A percentile compares a stretch with the other conserved stretches of the same genome.
These are phyloP conservation scores for Adansonia rubrostipa DNA, from an alignment of 441 rosid species.

Conservation along the genomic window DNA sequence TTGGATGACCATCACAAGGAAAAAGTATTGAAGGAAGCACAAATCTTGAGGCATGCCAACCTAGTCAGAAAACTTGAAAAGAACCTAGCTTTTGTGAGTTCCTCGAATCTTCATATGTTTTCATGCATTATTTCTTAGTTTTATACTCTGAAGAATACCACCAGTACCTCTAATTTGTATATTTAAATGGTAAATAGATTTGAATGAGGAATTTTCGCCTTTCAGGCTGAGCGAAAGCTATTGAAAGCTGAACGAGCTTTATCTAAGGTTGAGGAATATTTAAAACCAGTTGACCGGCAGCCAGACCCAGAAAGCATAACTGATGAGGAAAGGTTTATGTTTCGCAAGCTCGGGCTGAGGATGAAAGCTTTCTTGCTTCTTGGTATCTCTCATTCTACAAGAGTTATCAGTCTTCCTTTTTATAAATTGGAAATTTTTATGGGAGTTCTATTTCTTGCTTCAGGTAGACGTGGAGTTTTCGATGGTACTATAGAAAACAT, in stretches of 20 bases:
- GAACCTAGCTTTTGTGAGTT: constrained; percentile 80
- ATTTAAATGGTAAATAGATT: constrained; percentile 12
- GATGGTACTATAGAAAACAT: constrained; percentile 97
- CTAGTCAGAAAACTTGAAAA: constrained; percentile 74
- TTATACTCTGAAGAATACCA: neutral
- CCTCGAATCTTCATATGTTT: constrained; percentile 22
- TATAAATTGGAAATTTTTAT: constrained; percentile 27
- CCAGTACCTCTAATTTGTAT: neutral
- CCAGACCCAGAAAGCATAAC: constrained; percentile 81
- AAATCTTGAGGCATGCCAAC: constrained; percentile 61
- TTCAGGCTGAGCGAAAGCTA: constrained; percentile 76
- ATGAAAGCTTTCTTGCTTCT: constrained; percentile 97
- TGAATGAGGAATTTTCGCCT: constrained; percentile 15
- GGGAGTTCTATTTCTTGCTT: constrained; percentile 35
- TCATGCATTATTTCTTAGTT: constrained; percentile 20
- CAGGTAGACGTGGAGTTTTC: constrained; percentile 95
- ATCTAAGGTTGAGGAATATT: constrained; percentile 73
- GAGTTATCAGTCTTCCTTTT: constrained; percentile 7
- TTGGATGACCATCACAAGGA: constrained; percentile 55
- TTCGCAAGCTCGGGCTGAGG: constrained; percentile 88
- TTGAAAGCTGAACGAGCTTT: constrained; percentile 76
- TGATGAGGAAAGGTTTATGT: constrained; percentile 97
- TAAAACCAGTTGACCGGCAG: constrained; percentile 68
- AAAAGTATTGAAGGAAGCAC: constrained; percentile 70
- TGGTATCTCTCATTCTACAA: constrained; percentile 47